Percentiles rank a stretch among this genome's conserved stretches.
phyloP scores from a whole-genome alignment of 768 basidiomycete genomes.

The Rhodotorula diobovata region DNA sequence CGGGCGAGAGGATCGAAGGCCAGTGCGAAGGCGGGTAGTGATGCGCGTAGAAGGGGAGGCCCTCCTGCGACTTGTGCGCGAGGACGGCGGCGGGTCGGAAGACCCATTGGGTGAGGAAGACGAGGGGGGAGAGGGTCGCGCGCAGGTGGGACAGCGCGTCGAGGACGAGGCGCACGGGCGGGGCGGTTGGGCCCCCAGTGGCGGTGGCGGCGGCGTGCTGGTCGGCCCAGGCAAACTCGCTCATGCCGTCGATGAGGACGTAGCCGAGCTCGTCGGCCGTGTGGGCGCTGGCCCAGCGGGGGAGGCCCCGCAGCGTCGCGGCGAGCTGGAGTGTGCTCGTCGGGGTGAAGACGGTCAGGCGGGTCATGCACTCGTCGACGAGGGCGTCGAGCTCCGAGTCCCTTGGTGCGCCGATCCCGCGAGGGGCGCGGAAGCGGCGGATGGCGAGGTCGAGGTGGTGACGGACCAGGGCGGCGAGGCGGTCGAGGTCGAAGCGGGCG shows the following conservation, averaged over 20 bases:
- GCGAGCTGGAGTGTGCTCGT: constrained; percentile 66
- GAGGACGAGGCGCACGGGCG: constrained; percentile 54
- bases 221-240: constrained; percentile 73
- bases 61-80: background rate
- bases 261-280: constrained; percentile 59
- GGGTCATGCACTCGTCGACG: constrained; percentile 51
- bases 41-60: constrained; percentile 9
- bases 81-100: constrained; percentile 45
- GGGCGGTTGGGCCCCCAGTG: constrained; percentile 8
- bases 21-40: constrained; percentile 20
- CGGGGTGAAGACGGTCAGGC: constrained; percentile 67
- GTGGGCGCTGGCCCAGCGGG: constrained; percentile 53
- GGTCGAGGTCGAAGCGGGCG: constrained; percentile 58
- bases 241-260: constrained; percentile 69
- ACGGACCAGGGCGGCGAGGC: constrained; percentile 55
- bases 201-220: constrained; percentile 58
- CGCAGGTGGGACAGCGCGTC: constrained; percentile 55
- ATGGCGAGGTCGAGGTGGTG: constrained; percentile 49
- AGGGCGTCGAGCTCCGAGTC: constrained; percentile 40
- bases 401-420: constrained; percentile 17
- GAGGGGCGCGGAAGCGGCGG: constrained; percentile 24
- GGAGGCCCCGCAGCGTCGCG: constrained; percentile 59
- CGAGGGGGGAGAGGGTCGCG: constrained; percentile 54
- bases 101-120: constrained; percentile 63
- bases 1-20: constrained; percentile 6